Percentiles rank a stretch among this genome's conserved stretches.
phyloP scores from a whole-genome alignment of 768 basidiomycete genomes.

The Fomitopsis pulvina region DNA sequence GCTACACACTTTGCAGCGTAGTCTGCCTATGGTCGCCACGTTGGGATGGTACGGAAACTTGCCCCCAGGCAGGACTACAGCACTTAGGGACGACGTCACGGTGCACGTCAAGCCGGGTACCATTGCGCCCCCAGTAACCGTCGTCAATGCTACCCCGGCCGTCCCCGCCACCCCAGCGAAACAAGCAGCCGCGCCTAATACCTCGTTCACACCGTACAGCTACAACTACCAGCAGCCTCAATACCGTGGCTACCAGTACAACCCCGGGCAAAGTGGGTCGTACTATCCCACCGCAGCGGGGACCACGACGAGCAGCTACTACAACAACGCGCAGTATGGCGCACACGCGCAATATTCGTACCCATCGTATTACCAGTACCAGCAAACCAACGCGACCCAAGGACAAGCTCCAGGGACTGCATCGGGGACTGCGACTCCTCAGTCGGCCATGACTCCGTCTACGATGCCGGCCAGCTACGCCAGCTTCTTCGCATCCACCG shows the following conservation, averaged over 20 bases:
- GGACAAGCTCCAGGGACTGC: constrained; percentile 19
- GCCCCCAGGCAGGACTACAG: constrained; percentile 45
- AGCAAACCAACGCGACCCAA: constrained; percentile 15
- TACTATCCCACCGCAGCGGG: constrained; percentile 26
- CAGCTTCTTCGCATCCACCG: constrained; percentile 32
- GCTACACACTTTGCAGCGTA: constrained; percentile 67
- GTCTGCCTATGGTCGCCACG: constrained; percentile 52
- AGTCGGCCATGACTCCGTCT: constrained; percentile 27
- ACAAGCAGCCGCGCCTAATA: constrained; percentile 24
- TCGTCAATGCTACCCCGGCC: constrained; percentile 22
- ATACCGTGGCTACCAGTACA: constrained; percentile 34
- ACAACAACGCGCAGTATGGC: constrained; percentile 31
- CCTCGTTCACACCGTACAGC: constrained; percentile 19
- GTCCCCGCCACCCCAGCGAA: constrained; percentile 22
- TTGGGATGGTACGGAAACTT: constrained; percentile 75
- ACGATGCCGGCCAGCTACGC: constrained; percentile 33
- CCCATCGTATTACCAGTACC: constrained; percentile 36
- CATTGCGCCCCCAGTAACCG: constrained; percentile 19
- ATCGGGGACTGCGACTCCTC: constrained; percentile 39
- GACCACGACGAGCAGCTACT: constrained; percentile 22
- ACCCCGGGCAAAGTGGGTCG: constrained; percentile 28
- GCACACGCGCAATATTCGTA: constrained; percentile 33
- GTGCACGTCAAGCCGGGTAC: constrained; percentile 47
- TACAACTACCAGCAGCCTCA: constrained; percentile 23
- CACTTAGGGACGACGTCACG: constrained; percentile 72